Percentiles rank a stretch among this genome's conserved stretches.
These are phyloP conservation scores for Hanseniaspora meyeri DNA, from an alignment of 805 yeast genomes.

Conservation along the genomic window DNA sequence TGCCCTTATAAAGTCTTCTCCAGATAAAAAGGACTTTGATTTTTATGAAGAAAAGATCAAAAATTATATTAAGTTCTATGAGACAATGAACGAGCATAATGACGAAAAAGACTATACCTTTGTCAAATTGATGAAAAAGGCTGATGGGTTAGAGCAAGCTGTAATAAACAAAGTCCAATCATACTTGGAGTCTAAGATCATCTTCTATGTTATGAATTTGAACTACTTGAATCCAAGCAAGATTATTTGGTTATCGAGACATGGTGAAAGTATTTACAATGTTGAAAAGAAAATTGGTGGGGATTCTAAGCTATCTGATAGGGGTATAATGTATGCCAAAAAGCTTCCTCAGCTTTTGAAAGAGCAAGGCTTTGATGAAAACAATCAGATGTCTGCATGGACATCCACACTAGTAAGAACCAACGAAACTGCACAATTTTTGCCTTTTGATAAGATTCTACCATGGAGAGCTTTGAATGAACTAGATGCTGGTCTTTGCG, in stretches of 20 bases:
- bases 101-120: constrained; percentile 58
- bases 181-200: constrained; percentile 82
- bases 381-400: constrained; percentile 68
- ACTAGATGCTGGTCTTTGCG: constrained; percentile 94
- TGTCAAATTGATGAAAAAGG: constrained; percentile 76
- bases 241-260: constrained; percentile 85
- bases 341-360: constrained; percentile 68
- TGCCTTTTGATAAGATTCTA: constrained; percentile 61
- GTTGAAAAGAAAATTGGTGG: constrained; percentile 94
- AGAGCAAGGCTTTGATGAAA: constrained; percentile 40
- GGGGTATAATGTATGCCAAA: constrained; percentile 74
- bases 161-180: constrained; percentile 78
- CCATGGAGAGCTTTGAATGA: constrained; percentile 97
- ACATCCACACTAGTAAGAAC: constrained; percentile 86
- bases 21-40: constrained; percentile 64
- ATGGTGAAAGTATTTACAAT: constrained; percentile 88
- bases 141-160: constrained; percentile 48
- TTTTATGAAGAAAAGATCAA: constrained; percentile 42
- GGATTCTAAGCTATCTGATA: constrained; percentile 68
- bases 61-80: constrained; percentile 61
- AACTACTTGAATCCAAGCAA: constrained; percentile 69
- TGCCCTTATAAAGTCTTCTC: constrained; percentile 79
- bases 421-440: constrained; percentile 75
- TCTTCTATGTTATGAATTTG: constrained; percentile 88
- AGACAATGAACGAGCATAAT: constrained; percentile 49